Percentiles rank a stretch among this genome's conserved stretches.
phyloP scores from a whole-genome alignment of 441 rosid genomes.

The Brassica balearica region DNA sequence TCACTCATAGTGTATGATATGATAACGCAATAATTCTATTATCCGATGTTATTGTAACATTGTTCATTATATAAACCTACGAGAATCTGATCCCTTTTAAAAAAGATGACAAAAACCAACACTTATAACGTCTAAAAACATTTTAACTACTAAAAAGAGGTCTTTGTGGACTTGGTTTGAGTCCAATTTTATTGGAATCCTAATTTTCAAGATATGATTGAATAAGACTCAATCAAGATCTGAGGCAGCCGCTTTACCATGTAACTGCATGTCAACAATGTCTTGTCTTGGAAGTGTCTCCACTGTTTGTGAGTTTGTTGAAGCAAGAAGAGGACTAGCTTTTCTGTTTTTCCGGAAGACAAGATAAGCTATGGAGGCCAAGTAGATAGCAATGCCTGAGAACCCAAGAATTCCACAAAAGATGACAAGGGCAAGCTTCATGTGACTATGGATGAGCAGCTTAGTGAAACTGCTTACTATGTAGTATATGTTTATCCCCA shows the following conservation, averaged over 20 bases:
- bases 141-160: background rate
- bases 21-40: constrained; percentile 22
- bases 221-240: constrained; percentile 28
- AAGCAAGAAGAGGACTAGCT: constrained; percentile 53
- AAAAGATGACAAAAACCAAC: constrained; percentile 14
- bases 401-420: constrained; percentile 79
- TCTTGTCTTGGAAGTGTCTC: constrained; percentile 77
- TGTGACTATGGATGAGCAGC: constrained; percentile 61
- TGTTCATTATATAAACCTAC: constrained; percentile 13
- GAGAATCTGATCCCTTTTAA: constrained; percentile 8
- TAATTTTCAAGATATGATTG: background rate
- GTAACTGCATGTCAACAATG: constrained; percentile 86
- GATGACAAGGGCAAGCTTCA: constrained; percentile 54
- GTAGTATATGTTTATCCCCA: constrained; percentile 87
- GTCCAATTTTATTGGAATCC: constrained; percentile 4
- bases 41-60: background rate
- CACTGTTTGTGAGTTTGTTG: constrained; percentile 48
- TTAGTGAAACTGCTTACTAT: constrained; percentile 64
- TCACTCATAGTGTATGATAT: constrained; percentile 19
- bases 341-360: constrained; percentile 69
- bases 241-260: constrained; percentile 45
- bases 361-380: constrained; percentile 73
- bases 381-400: constrained; percentile 65
- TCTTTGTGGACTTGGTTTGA: background rate
- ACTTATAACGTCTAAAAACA: constrained; percentile 7